Evolutionary conservation across 345 rosid genomes (phyloP).

Genomic region (Arabidopsis thaliana): DNA sequence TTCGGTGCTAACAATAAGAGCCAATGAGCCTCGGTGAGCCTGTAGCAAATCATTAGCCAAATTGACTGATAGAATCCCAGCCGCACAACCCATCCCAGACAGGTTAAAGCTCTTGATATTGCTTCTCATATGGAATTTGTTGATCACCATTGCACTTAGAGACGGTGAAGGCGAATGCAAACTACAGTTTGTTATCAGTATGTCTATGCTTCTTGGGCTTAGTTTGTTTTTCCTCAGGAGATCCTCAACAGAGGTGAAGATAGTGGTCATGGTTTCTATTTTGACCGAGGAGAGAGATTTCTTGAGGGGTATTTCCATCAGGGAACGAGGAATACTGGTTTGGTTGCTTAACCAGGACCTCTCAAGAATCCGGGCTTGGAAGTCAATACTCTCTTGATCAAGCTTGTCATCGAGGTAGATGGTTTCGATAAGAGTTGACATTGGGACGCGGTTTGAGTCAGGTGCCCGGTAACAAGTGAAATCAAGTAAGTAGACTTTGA

Average conservation of each 20-base stretch:
- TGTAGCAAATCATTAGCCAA: conserved; percentile 64
- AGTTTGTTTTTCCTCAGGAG: conserved; percentile 53
- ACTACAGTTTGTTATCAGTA: conserved; percentile 61
- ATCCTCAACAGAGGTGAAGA: conserved; percentile 53
- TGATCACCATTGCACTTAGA: conserved; percentile 60
- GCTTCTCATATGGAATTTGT: conserved; percentile 63
- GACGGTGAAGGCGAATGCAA: conserved; percentile 66
- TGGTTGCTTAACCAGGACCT: conserved; percentile 66
- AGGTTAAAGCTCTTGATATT: conserved; percentile 66
- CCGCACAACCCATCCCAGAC: conserved; percentile 76
- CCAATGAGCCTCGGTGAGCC: conserved; percentile 57
- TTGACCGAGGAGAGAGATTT: conserved; percentile 46
- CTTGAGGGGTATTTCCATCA: conserved; percentile 53
- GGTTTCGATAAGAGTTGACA: conserved; percentile 55
- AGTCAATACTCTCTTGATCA: conserved; percentile 55
- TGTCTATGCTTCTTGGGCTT: conserved; percentile 56
- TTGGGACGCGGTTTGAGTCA: conserved; percentile 54
- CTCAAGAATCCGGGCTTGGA: conserved; percentile 56
- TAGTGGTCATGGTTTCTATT: conserved; percentile 54
- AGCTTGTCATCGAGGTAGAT: conserved; percentile 50
- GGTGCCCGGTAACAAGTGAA: conserved; percentile 64
- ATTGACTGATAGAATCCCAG: conserved; percentile 58
- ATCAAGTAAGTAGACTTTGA: conserved; percentile 56
- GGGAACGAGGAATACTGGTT: conserved; percentile 56
- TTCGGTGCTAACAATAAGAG: conserved; percentile 61